Percentiles rank a stretch among this genome's conserved stretches.
These are phyloP conservation scores for Dendrobium huoshanense DNA, from an alignment of 106 monocot species.

Conservation along the genomic window DNA sequence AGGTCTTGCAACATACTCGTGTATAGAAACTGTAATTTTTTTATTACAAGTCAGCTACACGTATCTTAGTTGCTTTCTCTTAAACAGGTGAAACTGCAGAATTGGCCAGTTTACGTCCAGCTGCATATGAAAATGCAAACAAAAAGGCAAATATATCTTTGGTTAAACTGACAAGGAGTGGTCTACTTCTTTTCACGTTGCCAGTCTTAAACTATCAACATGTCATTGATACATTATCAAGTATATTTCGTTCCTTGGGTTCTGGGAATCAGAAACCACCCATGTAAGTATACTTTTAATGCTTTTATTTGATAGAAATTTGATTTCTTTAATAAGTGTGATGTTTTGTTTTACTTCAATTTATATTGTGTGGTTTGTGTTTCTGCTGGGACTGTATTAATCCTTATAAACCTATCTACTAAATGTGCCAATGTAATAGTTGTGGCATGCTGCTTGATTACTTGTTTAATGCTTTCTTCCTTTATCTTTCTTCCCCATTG, in stretches of 20 bases:
- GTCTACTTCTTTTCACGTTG: slow-evolving; percentile 77
- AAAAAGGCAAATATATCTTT: slow-evolving; percentile 38
- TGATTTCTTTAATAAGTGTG: background rate
- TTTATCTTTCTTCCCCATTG: background rate
- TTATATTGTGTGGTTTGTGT: background rate
- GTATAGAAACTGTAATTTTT: background rate
- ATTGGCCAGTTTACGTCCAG: slow-evolving; percentile 11
- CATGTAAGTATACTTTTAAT: slow-evolving; percentile 42
- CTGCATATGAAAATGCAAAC: slow-evolving; percentile 15
- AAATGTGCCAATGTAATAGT: background rate
- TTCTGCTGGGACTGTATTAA: background rate
- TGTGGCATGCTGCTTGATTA: background rate
- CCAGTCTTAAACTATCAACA: slow-evolving; percentile 18
- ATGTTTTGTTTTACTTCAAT: background rate
- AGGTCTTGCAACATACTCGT: background rate
- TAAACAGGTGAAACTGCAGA: slow-evolving; percentile 27
- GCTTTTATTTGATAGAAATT: background rate
- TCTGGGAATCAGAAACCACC: slow-evolving; percentile 52
- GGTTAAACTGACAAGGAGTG: slow-evolving; percentile 76
- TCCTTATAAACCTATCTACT: background rate
- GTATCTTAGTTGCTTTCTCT: background rate
- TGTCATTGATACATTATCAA: slow-evolving; percentile 43
- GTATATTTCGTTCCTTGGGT: slow-evolving; percentile 47
- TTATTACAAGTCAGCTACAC: background rate
- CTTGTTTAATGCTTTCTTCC: background rate